phyloP scores from a whole-genome alignment of 2,329 filamentous ascomycete species.

The Hypoxylon sp. region DNA sequence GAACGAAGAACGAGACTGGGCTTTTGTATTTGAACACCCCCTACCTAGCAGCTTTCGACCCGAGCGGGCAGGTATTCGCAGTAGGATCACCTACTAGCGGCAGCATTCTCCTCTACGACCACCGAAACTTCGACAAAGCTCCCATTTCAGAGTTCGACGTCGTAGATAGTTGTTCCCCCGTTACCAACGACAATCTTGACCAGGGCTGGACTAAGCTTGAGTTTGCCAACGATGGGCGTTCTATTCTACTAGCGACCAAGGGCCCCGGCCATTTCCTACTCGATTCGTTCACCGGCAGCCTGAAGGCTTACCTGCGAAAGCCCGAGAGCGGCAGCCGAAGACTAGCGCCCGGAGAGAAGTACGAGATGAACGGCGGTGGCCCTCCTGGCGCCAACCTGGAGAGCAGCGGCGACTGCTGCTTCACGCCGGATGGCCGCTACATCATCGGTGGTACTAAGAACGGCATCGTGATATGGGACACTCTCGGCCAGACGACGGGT shows the following conservation, averaged over 20 bases:
- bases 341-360: conserved; percentile 66
- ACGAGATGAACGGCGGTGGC: conserved; percentile 51
- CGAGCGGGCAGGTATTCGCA: conserved; percentile 90
- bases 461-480: conserved; percentile 90
- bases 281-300: conserved; percentile 87
- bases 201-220: conserved; percentile 90
- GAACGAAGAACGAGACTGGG: conserved; percentile 82
- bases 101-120: conserved; percentile 88
- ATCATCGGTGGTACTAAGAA: conserved; percentile 82
- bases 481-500: conserved; percentile 66
- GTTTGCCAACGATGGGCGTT: conserved; percentile 96
- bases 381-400: conserved; percentile 63
- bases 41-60: conserved; percentile 89
- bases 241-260: conserved; percentile 84
- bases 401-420: conserved; percentile 83
- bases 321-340: conserved; percentile 63
- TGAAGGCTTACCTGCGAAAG: conserved; percentile 79
- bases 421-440: conserved; percentile 89
- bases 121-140: conserved; percentile 91
- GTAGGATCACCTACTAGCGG: conserved; percentile 85
- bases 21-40: conserved; percentile 83
- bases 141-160: conserved; percentile 91
- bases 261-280: conserved; percentile 88
- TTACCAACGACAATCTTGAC: conserved; percentile 68
- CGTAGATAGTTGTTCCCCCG: conserved; percentile 63